Base-by-base conservation (phyloP, 2,329 filamentous ascomycete genomes). In the Aaosphaeria pasadenensis region DNA sequence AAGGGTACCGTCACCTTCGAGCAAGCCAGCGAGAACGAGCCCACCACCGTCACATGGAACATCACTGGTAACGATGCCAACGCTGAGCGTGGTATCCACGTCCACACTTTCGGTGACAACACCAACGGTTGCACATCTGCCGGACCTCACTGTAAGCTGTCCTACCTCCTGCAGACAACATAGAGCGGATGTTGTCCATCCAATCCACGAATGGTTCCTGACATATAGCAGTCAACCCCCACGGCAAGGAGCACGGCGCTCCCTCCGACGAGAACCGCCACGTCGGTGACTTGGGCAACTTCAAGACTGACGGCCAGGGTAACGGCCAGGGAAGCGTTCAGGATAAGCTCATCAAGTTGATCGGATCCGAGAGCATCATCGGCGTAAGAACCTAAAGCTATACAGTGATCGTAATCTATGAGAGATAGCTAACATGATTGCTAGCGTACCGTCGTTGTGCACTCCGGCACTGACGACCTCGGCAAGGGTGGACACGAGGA, bases 121-220 rank as follows among this genome's bases (percentile, higher is more conserved):
- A 97, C 94, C 82, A 99, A 99, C 79, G 94, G 94, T 75, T 99
- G 94, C 88, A 97, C 92, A 60, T 95, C 89, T 60, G 94, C 94
- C 60, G 94, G 94, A 46, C 92, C 94, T 76, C 94, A 99, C 82
- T 99, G 91, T 95, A 80, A 72, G 89, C 77, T 49, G 11, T 30
- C 13, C 36, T 43, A 40, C 29, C 9, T 9, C 33, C 33, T n/a
- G n/a, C n/a, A n/a, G 7, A n/a, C 33, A n/a, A 36, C 17, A 44
- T 6, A 17, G 42, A 2, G 4, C 30, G 33, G 33, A 36, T 9
- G 9, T 36, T 40, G 9, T 38, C 31, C 17, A 24, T 24, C 17
- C 17, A 24, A 24, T 24, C 3, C 17, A 36, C 39, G 44, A 29
- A 43, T 35, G 17, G 17, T 2, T 24, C 17, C 17, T 24, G 17